Percentiles rank a stretch among this genome's conserved stretches.
phyloP scores from a whole-genome alignment of 164 flowering plant species.

The Berberis thunbergii region DNA sequence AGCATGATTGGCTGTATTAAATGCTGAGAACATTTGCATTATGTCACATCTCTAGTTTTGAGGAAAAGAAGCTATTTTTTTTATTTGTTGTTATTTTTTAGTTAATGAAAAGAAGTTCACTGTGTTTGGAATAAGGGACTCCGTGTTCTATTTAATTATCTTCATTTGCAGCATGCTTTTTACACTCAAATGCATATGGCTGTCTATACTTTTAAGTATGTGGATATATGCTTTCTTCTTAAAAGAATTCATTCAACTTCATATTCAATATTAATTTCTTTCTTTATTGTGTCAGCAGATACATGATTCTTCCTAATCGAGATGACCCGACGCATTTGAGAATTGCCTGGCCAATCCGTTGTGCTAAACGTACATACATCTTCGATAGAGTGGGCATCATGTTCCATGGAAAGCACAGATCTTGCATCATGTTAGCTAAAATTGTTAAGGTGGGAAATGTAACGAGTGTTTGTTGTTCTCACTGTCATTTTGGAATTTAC shows the following conservation, averaged over 20 bases:
- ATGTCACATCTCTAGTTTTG: no score
- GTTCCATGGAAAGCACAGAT: constrained; percentile 50
- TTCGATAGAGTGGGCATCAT: constrained; percentile 55
- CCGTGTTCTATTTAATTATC: no score
- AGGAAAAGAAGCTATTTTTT: no score
- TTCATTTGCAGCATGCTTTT: no score
- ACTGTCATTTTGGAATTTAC: not conserved
- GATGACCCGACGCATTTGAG: constrained; percentile 10
- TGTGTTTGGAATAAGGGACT: no score
- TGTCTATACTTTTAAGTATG: not conserved
- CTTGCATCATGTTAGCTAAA: constrained; percentile 35
- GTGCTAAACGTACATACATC: constrained; percentile 12
- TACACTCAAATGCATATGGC: no score
- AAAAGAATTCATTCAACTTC: not conserved
- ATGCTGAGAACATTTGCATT: no score
- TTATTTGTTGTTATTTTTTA: no score
- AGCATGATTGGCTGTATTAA: no score
- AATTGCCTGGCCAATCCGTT: constrained; percentile 16
- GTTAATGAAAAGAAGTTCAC: no score
- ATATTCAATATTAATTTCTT: not conserved
- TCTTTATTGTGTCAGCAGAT: constrained; percentile 18
- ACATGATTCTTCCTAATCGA: constrained; percentile 39
- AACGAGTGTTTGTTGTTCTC: not conserved
- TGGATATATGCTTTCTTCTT: not conserved
- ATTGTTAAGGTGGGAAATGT: constrained; percentile 31